Evolutionary conservation across 2,329 filamentous ascomycete species (phyloP).

Genomic region (Aaosphaeria pasadenensis): DNA sequence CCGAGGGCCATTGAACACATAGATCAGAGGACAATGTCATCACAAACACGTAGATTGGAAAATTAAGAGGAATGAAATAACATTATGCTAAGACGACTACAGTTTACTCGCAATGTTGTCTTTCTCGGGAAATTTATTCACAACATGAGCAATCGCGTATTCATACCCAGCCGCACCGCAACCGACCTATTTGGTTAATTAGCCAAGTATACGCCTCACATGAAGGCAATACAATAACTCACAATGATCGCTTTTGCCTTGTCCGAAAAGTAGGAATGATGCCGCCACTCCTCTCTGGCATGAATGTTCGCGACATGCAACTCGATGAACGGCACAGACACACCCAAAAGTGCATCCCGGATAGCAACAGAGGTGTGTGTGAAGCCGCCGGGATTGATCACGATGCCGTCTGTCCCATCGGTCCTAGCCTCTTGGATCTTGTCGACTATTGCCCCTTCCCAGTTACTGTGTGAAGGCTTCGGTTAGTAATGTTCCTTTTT

Average conservation of each 20-base stretch:
- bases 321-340: neutral
- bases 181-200: neutral
- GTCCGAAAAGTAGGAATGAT: neutral
- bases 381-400: neutral
- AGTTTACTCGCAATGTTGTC: neutral
- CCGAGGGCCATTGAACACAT: too few species aligned
- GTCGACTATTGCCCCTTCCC: neutral
- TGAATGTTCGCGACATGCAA: neutral
- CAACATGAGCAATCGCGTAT: neutral
- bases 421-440: neutral
- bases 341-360: neutral
- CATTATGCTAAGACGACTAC: neutral
- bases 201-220: neutral
- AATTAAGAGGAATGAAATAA: too few species aligned
- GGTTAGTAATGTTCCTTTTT: too few species aligned
- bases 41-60: too few species aligned
- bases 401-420: neutral
- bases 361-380: neutral
- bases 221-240: neutral
- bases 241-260: neutral
- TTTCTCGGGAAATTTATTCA: neutral
- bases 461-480: neutral
- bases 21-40: too few species aligned
- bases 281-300: neutral
- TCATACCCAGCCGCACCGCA: neutral